Evolutionary conservation across 352 stramenopile species (phyloP).

Genomic region (Phytophthora tentaculata): DNA sequence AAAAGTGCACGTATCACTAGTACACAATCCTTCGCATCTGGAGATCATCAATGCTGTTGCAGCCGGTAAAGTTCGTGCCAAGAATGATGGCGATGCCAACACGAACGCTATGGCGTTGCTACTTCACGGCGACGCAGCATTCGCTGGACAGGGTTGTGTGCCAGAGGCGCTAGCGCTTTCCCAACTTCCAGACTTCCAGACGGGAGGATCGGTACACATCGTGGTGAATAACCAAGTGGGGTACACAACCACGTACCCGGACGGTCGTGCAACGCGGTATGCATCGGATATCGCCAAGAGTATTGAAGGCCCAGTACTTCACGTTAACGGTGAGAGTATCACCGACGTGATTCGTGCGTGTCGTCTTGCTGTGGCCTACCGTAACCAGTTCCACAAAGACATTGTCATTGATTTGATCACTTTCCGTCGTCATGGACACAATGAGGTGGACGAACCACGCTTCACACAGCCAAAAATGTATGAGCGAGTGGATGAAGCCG

Average conservation of each 20-base stretch:
- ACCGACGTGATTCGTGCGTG: constrained; percentile 76
- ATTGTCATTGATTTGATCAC: constrained; percentile 87
- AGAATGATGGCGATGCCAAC: constrained; percentile 56
- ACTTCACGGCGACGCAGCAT: constrained; percentile 89
- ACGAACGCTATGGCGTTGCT: constrained; percentile 79
- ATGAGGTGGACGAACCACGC: constrained; percentile 89
- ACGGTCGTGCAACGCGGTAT: constrained; percentile 85
- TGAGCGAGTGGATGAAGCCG: constrained; percentile 63
- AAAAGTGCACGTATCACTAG: constrained; percentile 82
- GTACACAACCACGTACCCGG: constrained; percentile 87
- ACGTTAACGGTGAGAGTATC: constrained; percentile 90
- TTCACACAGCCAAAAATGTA: constrained; percentile 93
- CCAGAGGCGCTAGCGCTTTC: constrained; percentile 77
- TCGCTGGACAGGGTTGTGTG: constrained; percentile 87
- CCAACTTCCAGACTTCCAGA: constrained; percentile 80
- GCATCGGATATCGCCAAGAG: constrained; percentile 86
- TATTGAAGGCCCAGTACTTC: constrained; percentile 83
- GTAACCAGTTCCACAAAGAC: constrained; percentile 87
- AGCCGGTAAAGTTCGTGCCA: constrained; percentile 84
- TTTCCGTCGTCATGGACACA: constrained; percentile 90
- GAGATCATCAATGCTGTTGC: constrained; percentile 91
- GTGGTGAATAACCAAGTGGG: constrained; percentile 93
- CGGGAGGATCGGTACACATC: constrained; percentile 81
- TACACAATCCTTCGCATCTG: constrained; percentile 89
- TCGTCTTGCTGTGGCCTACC: constrained; percentile 80